phyloP scores from a whole-genome alignment of 2,329 filamentous ascomycete genomes.

The Thermochaetoides dissita region DNA sequence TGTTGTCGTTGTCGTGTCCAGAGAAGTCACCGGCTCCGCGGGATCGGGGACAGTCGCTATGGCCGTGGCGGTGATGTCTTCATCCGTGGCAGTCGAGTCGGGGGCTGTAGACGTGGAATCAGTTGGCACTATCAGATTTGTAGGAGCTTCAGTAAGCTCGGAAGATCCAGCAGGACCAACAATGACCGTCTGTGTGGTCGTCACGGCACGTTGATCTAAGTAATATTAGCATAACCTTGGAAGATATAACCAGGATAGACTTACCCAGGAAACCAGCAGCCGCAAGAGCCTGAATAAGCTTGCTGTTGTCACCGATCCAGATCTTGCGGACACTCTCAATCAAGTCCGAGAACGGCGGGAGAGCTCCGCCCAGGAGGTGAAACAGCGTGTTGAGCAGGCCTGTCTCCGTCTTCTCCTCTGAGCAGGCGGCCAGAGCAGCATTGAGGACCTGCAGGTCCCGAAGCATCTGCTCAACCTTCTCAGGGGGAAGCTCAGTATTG shows the following conservation, averaged over 20 bases:
- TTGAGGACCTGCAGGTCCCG: neutral
- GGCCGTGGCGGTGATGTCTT: too few relatives aligned
- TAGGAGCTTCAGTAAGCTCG: too few relatives aligned
- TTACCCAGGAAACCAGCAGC: constrained; percentile 1
- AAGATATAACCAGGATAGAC: too few relatives aligned
- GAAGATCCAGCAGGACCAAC: neutral
- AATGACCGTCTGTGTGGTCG: constrained; percentile 1
- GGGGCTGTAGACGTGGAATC: too few relatives aligned
- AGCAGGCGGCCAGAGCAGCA: neutral
- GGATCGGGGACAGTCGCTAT: too few relatives aligned
- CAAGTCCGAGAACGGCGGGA: constrained; percentile 1
- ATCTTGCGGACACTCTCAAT: neutral
- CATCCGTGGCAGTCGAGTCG: too few relatives aligned
- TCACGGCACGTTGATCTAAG: neutral
- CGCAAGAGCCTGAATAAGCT: neutral
- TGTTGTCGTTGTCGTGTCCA: too few relatives aligned
- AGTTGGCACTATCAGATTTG: too few relatives aligned
- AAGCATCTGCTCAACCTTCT: neutral
- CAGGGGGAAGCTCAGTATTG: neutral
- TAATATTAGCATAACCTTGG: too few relatives aligned
- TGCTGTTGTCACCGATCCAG: constrained; percentile 1
- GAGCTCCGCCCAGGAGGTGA: neutral
- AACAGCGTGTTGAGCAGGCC: constrained; percentile 4
- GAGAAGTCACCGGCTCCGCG: too few relatives aligned
- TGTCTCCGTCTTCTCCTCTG: neutral